Percentiles rank a stretch among this genome's conserved stretches.
phyloP scores from a whole-genome alignment of 1,139 yeast species.

The Saccharomyces hybrid region DNA sequence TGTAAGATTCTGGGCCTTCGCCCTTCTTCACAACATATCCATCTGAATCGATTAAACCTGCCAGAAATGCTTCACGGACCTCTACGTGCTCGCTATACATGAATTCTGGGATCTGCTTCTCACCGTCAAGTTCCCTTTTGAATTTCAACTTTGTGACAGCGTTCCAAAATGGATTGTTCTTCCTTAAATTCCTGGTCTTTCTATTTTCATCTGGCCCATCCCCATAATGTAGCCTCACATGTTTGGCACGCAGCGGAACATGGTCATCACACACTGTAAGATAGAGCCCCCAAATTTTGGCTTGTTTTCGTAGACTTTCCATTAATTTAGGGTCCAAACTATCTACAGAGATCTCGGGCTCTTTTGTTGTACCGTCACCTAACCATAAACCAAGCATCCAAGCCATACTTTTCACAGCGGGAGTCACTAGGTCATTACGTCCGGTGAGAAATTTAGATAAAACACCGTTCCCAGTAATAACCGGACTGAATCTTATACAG shows the following conservation, averaged over 20 bases:
- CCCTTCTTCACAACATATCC: slow-evolving; percentile 29
- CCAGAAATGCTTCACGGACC: slow-evolving; percentile 38
- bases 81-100: slow-evolving; percentile 28
- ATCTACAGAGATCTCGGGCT: slow-evolving; percentile 29
- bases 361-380: slow-evolving; percentile 25
- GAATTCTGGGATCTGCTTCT: slow-evolving; percentile 25
- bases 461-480: slow-evolving; percentile 30
- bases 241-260: slow-evolving; percentile 22
- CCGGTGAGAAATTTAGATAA: slow-evolving; percentile 22
- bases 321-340: slow-evolving; percentile 18
- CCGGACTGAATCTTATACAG: slow-evolving; percentile 33
- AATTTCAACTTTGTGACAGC: slow-evolving; percentile 15
- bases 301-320: slow-evolving; percentile 20
- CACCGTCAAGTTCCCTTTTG: slow-evolving; percentile 18
- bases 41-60: slow-evolving; percentile 39
- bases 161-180: slow-evolving; percentile 25
- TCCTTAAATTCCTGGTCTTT: slow-evolving; percentile 16
- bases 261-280: slow-evolving; percentile 18
- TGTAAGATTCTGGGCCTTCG: slow-evolving; percentile 14
- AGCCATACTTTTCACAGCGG: slow-evolving; percentile 27
- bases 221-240: slow-evolving; percentile 22
- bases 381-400: slow-evolving; percentile 32
- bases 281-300: slow-evolving; percentile 22
- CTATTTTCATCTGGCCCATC: slow-evolving; percentile 10
- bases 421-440: slow-evolving; percentile 15